Evolutionary conservation across 2,329 filamentous ascomycete species (phyloP), one percentile per base, ranked within the genome.

Genomic region (Sclerotinia glacialis): DNA sequence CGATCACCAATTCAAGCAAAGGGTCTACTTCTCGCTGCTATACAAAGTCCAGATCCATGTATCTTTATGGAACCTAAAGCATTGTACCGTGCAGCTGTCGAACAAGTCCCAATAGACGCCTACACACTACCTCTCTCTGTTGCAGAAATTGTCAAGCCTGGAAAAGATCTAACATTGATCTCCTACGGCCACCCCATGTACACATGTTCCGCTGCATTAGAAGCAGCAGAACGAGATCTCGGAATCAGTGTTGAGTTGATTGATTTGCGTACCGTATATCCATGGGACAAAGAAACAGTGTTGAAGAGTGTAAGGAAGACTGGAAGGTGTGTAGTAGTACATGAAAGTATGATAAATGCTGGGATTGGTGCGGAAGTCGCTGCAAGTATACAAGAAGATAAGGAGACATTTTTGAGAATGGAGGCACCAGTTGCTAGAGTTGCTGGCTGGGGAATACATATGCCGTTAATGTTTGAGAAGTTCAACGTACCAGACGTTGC

Each of bases 41-140:
- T 90, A 42, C 83, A 86, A 62, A 82, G 81, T 73, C 85, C 86
- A 49, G 89, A 92, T 74, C 89, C 89, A 0, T 88, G 91, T 64
- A 80, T 92, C 49, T 91, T 91, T 76, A 86, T 91, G 86, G 89
- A 92, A 72, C 89, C 89, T 1, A 92, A 92, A 77, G 86, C 89
- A 34, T 78, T 92, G 3, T 92, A 92, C 74, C 85, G 89, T 37
- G 89, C 89, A 1, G 86, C 89, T 0, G 86, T 90, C 26, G 89
- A 92, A 72, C 86, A 91, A 71, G 89, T 91, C 0, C 89, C 89
- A 0, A 83, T 83, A n/a, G 86, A 86, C 64, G 80, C 85, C 7
- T 92, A 89, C 73, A 84, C 83, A 1, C 80, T 92, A 1, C 88
- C 89, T 0, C 80, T 92, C 1, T 88, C 85, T 70, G 89, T 88